Conservation (phyloP, 352 stramenopile species). For the Phytophthora litchii region DNA sequence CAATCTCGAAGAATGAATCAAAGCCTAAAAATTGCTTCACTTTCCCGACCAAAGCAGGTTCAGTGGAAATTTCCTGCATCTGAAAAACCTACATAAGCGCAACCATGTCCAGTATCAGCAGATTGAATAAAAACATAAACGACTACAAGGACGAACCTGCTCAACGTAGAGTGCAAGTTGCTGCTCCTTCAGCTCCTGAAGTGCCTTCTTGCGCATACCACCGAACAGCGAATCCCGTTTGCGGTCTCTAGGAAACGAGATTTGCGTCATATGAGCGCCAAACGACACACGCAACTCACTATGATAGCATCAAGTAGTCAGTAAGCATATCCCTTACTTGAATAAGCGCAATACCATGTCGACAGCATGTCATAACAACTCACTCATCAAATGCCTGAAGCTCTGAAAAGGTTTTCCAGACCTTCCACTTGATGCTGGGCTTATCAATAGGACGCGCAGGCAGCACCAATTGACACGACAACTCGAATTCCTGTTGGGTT, state of each 20-base stretch:
- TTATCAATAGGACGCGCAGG: conserved; percentile 57
- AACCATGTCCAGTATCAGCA: conserved; percentile 5
- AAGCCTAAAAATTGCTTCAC: conserved; percentile 70
- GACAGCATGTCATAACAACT: conserved; percentile 9
- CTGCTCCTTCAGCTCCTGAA: conserved; percentile 72
- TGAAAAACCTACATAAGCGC: conserved; percentile 49
- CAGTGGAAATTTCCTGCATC: conserved; percentile 48
- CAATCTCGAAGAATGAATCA: conserved; percentile 71
- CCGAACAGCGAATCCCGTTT: conserved; percentile 79
- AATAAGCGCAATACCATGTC: neutral
- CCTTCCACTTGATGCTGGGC: conserved; percentile 79
- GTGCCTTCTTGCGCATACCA: conserved; percentile 67
- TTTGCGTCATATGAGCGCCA: conserved; percentile 56
- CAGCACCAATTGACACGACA: conserved; percentile 74
- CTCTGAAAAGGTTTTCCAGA: conserved; percentile 74
- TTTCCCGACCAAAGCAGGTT: conserved; percentile 45
- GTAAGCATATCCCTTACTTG: neutral
- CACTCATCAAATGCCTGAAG: conserved; percentile 79
- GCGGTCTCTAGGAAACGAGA: conserved; percentile 67
- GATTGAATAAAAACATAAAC: neutral
- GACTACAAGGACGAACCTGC: conserved; percentile 35
- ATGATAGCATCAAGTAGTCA: conserved; percentile 13
- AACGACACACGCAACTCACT: conserved; percentile 67
- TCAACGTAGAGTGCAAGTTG: conserved; percentile 78
- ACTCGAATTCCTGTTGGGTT: conserved; percentile 61